These are phyloP conservation scores for Botrytis porri DNA, from an alignment of 2,329 filamentous ascomycete species.

Conservation along the genomic window DNA sequence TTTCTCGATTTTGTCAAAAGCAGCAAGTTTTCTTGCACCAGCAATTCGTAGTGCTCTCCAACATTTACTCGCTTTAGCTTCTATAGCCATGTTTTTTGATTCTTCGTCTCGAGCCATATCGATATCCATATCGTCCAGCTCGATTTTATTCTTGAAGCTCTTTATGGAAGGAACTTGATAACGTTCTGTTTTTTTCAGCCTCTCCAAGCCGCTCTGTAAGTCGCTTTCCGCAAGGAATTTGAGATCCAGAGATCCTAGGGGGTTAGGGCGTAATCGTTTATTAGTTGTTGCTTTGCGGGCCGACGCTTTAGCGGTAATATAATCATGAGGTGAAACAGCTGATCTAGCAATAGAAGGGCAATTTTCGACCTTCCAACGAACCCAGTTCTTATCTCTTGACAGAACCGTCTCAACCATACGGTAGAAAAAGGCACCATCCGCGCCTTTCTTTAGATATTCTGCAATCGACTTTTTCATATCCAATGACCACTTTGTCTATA, in stretches of 20 bases:
- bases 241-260: constrained; percentile 71
- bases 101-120: constrained; percentile 69
- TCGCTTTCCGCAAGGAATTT: constrained; percentile 72
- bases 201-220: constrained; percentile 60
- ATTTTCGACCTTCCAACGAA: constrained; percentile 94
- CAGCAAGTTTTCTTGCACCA: constrained; percentile 66
- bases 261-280: constrained; percentile 65
- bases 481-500: constrained; percentile 76
- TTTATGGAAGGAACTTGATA: constrained; percentile 68
- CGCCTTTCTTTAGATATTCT: constrained; percentile 74
- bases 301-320: constrained; percentile 64
- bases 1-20: constrained; percentile 86
- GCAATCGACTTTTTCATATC: constrained; percentile 77
- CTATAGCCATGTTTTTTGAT: constrained; percentile 56
- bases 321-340: constrained; percentile 65
- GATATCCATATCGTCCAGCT: constrained; percentile 79
- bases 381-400: constrained; percentile 96
- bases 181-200: constrained; percentile 63
- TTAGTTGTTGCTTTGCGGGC: constrained; percentile 65
- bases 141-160: constrained; percentile 69
- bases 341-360: constrained; percentile 83
- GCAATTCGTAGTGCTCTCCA: constrained; percentile 87
- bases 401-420: constrained; percentile 96
- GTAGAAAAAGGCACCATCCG: constrained; percentile 88
- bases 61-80: constrained; percentile 79